phyloP scores from a whole-genome alignment of 345 rosid species.

The Brassica rapa region DNA sequence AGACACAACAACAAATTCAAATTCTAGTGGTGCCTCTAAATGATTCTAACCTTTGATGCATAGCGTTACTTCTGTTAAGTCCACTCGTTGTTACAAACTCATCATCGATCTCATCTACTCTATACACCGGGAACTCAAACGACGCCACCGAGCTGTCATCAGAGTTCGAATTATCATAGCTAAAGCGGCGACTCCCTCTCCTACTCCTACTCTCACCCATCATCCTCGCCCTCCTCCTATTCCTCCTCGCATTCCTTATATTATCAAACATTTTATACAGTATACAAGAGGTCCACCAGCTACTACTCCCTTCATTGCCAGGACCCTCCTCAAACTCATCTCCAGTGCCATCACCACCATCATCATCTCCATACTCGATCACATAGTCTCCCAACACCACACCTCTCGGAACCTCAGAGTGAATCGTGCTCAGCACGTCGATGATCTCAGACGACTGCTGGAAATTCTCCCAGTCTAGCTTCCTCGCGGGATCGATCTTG shows the following conservation, averaged over 20 bases:
- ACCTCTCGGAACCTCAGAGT: conserved; percentile 93
- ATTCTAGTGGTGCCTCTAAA: background rate
- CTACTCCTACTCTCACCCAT: conserved; percentile 52
- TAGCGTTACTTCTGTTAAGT: conserved; percentile 58
- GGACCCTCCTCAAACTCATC: conserved; percentile 90
- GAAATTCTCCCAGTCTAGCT: conserved; percentile 95
- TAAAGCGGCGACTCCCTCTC: conserved; percentile 70
- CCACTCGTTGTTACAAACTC: conserved; percentile 60
- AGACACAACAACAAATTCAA: conserved; percentile 5
- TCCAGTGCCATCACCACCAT: conserved; percentile 61
- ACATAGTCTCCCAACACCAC: conserved; percentile 97
- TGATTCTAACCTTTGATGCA: conserved; percentile 70
- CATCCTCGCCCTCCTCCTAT: conserved; percentile 76
- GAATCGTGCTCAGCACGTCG: conserved; percentile 94
- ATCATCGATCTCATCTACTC: conserved; percentile 85
- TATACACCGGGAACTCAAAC: conserved; percentile 69
- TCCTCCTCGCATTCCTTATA: conserved; percentile 85
- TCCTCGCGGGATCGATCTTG: conserved; percentile 81
- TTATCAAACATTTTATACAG: conserved; percentile 86
- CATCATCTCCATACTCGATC: conserved; percentile 92
- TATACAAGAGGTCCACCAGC: conserved; percentile 97
- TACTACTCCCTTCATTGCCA: conserved; percentile 59
- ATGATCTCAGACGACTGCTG: conserved; percentile 96
- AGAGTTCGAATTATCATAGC: conserved; percentile 74
- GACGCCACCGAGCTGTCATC: conserved; percentile 93